These are phyloP conservation scores for Colletotrichum euphorbiae DNA, from an alignment of 2,329 filamentous ascomycete species.

Conservation along the genomic window DNA sequence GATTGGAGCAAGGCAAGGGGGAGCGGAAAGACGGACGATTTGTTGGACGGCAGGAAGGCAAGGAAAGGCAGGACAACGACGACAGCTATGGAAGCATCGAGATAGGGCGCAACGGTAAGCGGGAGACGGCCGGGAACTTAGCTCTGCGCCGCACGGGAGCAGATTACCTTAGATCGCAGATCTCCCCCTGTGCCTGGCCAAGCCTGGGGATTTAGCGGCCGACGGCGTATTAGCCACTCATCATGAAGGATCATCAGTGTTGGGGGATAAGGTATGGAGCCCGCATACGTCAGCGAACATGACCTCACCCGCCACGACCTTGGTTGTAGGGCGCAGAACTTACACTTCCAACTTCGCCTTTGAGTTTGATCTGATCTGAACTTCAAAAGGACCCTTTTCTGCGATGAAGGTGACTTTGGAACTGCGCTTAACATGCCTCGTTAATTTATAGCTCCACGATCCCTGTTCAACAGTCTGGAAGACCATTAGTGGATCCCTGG, in stretches of 20 bases:
- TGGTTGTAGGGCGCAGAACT: background rate
- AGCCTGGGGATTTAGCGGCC: slow-evolving; percentile 1
- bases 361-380: background rate
- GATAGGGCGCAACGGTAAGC: background rate
- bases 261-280: slow-evolving; percentile 2
- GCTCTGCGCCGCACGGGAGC: background rate
- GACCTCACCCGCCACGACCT: slow-evolving; percentile 16
- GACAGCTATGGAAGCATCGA: background rate
- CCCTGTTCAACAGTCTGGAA: background rate
- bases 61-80: background rate
- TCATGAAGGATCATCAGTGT: slow-evolving; percentile 20
- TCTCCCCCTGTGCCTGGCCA: slow-evolving; percentile 7
- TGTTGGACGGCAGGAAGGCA: slow-evolving; percentile 15
- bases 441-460: background rate
- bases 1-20: background rate
- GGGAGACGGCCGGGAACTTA: slow-evolving; percentile 22
- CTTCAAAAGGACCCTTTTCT: background rate
- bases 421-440: background rate
- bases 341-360: background rate
- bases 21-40: slow-evolving; percentile 3
- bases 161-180: slow-evolving; percentile 16
- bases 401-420: background rate
- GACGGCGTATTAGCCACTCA: slow-evolving; percentile 1
- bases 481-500: background rate
- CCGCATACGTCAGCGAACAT: slow-evolving; percentile 13